Base-by-base conservation (phyloP, 306 rosid species). In the Sophora flavescens region DNA sequence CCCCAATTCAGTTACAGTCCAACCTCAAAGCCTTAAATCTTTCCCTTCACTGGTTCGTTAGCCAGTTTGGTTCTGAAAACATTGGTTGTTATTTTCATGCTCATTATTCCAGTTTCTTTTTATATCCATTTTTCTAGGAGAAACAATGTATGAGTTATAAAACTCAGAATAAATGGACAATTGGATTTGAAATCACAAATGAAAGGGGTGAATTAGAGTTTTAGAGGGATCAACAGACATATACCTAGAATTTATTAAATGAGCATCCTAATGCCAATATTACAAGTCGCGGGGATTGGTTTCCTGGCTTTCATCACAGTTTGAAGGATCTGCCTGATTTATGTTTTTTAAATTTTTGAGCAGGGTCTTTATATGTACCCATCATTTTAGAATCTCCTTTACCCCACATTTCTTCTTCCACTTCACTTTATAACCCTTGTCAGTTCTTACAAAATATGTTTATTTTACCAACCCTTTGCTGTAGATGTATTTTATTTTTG, bases 61-160 rank as follows among this genome's bases (percentile, higher is more conserved):
- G 14, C 0, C 13, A 8, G n/a, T 44, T 1, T 3, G 15, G 6
- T 45, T 45, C 4, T 4, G 51, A 45, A 45, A 45, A 45, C 51
- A 45, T 45, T 12, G 15, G n/a, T 17, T 32, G 32, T 51, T 80
- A 17, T 33, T 52, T 54, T 35, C 0, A 6, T 47, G 7, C 32
- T 28, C 42, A 13, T 80, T 59, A 11, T 13, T 70, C 8, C 22
- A 38, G 44, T 50, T 75, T 28, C 15, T 61, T 76, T 72, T 70
- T 2, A 13, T 56, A 63, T 81, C 26, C 66, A 18, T 82, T 72
- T 38, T 15, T 57, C 50, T 76, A 44, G 42, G 32, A 66, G 7
- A 52, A 42, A 78, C 11, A 30, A 39, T 13, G 5, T 32, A 12
- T 17, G 6, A n/a, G 10, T 77, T 68, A 28, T 41, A 59, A 17